Evolutionary conservation across 1,139 yeast genomes (phyloP), one percentile per base, ranked within the genome.

Genomic region (Groenewaldozyma auringiensis): DNA sequence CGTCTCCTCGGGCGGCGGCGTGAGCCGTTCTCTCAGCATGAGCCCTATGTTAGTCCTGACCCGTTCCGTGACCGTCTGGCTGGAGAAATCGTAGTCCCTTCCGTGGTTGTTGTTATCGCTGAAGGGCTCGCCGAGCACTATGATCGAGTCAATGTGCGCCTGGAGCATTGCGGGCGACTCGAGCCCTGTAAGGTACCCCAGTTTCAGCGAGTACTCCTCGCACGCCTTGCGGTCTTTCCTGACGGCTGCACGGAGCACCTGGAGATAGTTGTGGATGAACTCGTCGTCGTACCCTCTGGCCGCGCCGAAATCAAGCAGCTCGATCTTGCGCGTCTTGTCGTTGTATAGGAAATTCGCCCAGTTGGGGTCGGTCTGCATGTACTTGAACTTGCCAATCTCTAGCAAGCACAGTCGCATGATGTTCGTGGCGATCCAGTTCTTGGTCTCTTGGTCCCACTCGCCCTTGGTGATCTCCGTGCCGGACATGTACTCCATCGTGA

Each of bases 291-390:
- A 86, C 22, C 80, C 85, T 54, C 97, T 76, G 8, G 96, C 83
- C 1, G 98, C 97, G 41, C 98, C 99, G 66, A 92, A 92, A 66
- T 92, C 98, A 48, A 92, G 71, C 48, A 92, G 71, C 64, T 89
- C 97, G 50, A 92, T 78, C 64, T 82, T 79, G 37, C 71, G 64
- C 2, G 84, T 77, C 20, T 69, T 55, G 37, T 72, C 72, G 60
- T 89, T 88, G 69, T 84, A 88, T 51, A 94, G 69, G 67, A 94
- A 94, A 64, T 92, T 92, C 43, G 98, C 97, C 98, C 98, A 94
- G 66, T 92, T 92, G 41, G 99, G 99, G 66, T 92, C 99, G 1
- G 98, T 89, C 67, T 92, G 99, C 99, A 92, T 92, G 67, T 83
- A 92, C 58, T 76, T 77, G 70, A 83, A 89, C 55, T 77, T 71